These are phyloP conservation scores for Fagus sylvatica DNA, from an alignment of 306 rosid species.

Conservation along the genomic window DNA sequence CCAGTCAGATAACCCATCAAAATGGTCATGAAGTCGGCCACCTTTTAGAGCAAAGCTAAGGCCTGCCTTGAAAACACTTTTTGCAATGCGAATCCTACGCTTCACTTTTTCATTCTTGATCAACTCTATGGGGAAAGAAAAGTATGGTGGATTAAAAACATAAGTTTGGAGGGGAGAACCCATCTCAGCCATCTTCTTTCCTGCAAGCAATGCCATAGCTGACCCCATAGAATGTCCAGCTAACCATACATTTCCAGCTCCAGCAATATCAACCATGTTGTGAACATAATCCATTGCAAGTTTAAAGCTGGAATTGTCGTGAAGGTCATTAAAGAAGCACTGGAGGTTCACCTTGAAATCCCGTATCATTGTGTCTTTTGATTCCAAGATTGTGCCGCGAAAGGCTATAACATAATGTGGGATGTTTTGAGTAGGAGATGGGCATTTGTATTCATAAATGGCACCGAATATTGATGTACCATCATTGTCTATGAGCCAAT, in stretches of 20 bases:
- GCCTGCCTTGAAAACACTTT: constrained; percentile 13
- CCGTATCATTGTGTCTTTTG: not conserved
- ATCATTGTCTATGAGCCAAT: constrained; percentile 1
- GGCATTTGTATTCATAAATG: constrained; percentile 11
- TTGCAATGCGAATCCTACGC: constrained; percentile 18
- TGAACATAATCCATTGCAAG: constrained; percentile 2
- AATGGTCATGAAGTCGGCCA: not conserved
- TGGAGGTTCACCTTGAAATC: not conserved
- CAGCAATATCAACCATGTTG: not conserved
- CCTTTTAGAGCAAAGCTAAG: not conserved
- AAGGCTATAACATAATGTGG: constrained; percentile 35
- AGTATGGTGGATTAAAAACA: constrained; percentile 40
- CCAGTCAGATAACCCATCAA: constrained; percentile 16
- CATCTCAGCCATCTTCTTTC: constrained; percentile 25
- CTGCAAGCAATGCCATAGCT: constrained; percentile 32
- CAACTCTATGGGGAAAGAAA: constrained; percentile 20
- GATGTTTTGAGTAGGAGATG: not conserved
- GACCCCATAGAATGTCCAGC: constrained; percentile 42
- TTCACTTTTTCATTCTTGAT: constrained; percentile 1
- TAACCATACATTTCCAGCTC: constrained; percentile 27
- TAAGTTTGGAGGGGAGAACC: constrained; percentile 20
- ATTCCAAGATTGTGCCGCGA: constrained; percentile 15
- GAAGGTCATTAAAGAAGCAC: constrained; percentile 12
- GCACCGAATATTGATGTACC: constrained; percentile 24
- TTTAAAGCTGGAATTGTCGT: constrained; percentile 13